phyloP scores from a whole-genome alignment of 305 asterid species.

The Fraxinus nigra region DNA sequence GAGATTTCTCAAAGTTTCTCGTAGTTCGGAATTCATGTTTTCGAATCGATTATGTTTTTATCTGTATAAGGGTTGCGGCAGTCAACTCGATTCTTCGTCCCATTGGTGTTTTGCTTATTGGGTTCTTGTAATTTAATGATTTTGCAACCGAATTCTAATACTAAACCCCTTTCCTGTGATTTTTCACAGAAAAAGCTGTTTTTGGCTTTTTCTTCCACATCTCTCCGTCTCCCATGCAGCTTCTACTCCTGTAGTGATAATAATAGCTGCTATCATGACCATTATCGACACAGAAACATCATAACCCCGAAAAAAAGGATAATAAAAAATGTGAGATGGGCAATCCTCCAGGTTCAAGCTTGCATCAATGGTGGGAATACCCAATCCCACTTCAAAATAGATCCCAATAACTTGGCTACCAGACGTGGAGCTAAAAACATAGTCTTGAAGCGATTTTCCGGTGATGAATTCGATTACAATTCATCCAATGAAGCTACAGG shows the following conservation, averaged over 20 bases:
- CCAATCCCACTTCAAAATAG: constrained; percentile 25
- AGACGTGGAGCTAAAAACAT: constrained; percentile 41
- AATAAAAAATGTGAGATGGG: constrained; percentile 41
- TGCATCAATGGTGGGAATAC: constrained; percentile 45
- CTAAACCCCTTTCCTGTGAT: constrained; percentile 37
- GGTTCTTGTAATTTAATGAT: constrained; percentile 49
- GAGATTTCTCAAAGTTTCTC: background rate
- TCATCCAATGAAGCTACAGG: constrained; percentile 29
- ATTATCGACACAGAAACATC: constrained; percentile 20
- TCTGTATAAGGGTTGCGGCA: background rate
- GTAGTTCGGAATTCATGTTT: constrained; percentile 31
- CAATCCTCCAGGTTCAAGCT: constrained; percentile 37
- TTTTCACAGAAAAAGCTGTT: constrained; percentile 24
- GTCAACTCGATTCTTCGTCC: constrained; percentile 8
- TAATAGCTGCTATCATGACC: constrained; percentile 2
- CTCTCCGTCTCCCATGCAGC: constrained; percentile 14
- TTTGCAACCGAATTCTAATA: constrained; percentile 42
- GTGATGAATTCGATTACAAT: constrained; percentile 27
- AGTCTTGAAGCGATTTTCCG: constrained; percentile 47
- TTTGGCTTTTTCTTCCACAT: constrained; percentile 11
- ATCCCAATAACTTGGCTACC: constrained; percentile 23
- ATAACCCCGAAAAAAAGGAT: background rate
- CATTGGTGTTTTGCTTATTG: constrained; percentile 22
- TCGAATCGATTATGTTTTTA: background rate
- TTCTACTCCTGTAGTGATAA: constrained; percentile 31